Conservation (phyloP, 257 asterid genomes). For the Rehmannia glutinosa region DNA sequence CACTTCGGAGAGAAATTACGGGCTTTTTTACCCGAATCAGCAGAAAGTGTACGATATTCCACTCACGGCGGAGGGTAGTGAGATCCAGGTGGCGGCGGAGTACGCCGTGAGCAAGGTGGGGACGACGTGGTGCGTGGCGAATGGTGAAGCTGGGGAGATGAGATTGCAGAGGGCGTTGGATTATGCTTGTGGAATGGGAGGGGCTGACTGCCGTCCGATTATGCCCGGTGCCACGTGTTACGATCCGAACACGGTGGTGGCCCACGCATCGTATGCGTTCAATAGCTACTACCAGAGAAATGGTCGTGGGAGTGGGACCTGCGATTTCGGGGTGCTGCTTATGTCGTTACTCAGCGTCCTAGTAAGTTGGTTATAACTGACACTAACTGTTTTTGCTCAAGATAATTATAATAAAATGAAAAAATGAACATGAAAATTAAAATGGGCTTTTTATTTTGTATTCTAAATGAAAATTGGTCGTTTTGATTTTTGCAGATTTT, state of each 20-base stretch:
- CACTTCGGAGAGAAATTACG: conserved; percentile 56
- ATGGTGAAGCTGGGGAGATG: conserved; percentile 21
- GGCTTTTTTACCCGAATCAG: conserved; percentile 56
- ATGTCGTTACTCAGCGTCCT: conserved; percentile 38
- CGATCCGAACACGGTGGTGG: conserved; percentile 35
- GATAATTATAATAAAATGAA: too few species aligned
- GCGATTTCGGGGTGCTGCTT: conserved; percentile 60
- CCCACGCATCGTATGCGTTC: conserved; percentile 66
- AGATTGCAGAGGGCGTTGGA: conserved; percentile 42
- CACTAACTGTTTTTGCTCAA: not conserved
- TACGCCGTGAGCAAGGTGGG: not conserved
- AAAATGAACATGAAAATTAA: not conserved
- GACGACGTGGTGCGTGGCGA: conserved; percentile 70
- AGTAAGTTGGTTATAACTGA: conserved; percentile 8
- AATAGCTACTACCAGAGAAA: conserved; percentile 65
- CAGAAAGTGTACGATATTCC: conserved; percentile 49
- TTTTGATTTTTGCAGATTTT: conserved; percentile 22
- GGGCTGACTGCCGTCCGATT: conserved; percentile 66
- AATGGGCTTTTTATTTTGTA: too few species aligned
- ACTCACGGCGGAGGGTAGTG: conserved; percentile 25
- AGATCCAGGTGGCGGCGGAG: conserved; percentile 4
- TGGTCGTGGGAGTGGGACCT: conserved; percentile 42
- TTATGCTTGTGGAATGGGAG: conserved; percentile 65
- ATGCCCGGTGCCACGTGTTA: conserved; percentile 52
- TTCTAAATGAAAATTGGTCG: not conserved